Conservation (phyloP, 495 filamentous ascomycete genomes). For the Chlorociboria aeruginascens region DNA sequence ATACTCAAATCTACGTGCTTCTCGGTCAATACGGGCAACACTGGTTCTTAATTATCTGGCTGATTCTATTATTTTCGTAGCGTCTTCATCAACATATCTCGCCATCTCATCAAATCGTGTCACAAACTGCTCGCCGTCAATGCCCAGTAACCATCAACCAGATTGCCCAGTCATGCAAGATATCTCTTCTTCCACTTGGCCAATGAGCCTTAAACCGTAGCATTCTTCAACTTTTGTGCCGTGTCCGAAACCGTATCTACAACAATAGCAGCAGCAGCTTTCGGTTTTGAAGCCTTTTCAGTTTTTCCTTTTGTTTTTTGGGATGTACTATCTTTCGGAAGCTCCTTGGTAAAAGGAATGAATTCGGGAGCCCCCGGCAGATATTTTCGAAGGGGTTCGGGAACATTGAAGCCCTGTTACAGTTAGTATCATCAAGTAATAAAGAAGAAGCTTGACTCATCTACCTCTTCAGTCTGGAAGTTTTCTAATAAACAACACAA, state of each 20-base stretch:
- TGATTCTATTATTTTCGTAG: neutral
- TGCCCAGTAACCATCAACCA: neutral
- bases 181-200: neutral
- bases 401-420: constrained; percentile 65
- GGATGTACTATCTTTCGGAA: constrained; percentile 63
- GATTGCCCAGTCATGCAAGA: neutral
- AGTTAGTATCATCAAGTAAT: constrained; percentile 3
- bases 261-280: constrained; percentile 11
- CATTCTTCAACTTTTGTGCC: constrained; percentile 16
- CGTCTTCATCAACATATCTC: neutral
- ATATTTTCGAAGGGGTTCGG: constrained; percentile 81
- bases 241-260: constrained; percentile 4
- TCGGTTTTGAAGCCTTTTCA: constrained; percentile 29
- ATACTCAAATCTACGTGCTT: no score
- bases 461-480: constrained; percentile 79
- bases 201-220: constrained; percentile 9
- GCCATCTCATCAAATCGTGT: neutral
- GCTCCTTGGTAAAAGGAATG: constrained; percentile 74
- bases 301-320: constrained; percentile 39
- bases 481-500: constrained; percentile 95
- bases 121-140: neutral
- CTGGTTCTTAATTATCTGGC: no score
- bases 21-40: no score
- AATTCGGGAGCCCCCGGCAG: constrained; percentile 83
- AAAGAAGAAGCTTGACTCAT: constrained; percentile 14